Base-by-base conservation (phyloP, 345 rosid species). In the Dipteronia sinensis region DNA sequence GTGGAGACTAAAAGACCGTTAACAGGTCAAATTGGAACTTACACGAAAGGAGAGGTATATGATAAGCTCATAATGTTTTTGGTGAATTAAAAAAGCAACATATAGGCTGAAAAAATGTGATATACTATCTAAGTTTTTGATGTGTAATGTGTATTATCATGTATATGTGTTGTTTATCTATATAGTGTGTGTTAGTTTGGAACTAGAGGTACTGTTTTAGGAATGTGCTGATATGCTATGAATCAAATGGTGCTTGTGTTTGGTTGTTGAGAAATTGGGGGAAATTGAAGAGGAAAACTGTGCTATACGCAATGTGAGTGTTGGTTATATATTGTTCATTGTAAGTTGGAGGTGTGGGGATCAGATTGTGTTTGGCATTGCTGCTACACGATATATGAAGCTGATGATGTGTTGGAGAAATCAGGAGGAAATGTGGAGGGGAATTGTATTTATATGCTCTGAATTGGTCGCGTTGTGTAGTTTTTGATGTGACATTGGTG, bases 11-110 rank as follows among this genome's bases (percentile, higher is more conserved):
- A 69, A 65, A 88, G 76, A 76, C 92, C 92, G 2, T 61, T 90
- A 40, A 79, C 92, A 6, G 97, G 95, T 56, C 90, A 90, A 82
- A 79, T 90, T 46, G 98, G 99, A 8, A 90, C 86, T 38, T 94
- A 85, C 78, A 87, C 95, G 3, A 91, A 81, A 86, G 87, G 90
- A 22, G 88, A 91, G 97, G 98, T 96, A 82, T 75, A 40, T 13
- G 6, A 53, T 59, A 59, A 59, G 64, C 64, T 59, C 22, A 8
- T 59, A 19, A 22, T 59, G 22, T 2, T 56, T 56, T n/a, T 15
- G 61, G 22, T 9, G 64, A 15, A 59, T 59, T 59, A 22, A 15
- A n/a, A 34, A n/a, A n/a, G 64, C 49, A 46, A 46, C 49, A 9
- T 46, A 42, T 46, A 46, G 49, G 49, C 49, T 46, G 46, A 46